Base-by-base conservation (phyloP, 352 stramenopile genomes). In the Globisporangium lucens region DNA sequence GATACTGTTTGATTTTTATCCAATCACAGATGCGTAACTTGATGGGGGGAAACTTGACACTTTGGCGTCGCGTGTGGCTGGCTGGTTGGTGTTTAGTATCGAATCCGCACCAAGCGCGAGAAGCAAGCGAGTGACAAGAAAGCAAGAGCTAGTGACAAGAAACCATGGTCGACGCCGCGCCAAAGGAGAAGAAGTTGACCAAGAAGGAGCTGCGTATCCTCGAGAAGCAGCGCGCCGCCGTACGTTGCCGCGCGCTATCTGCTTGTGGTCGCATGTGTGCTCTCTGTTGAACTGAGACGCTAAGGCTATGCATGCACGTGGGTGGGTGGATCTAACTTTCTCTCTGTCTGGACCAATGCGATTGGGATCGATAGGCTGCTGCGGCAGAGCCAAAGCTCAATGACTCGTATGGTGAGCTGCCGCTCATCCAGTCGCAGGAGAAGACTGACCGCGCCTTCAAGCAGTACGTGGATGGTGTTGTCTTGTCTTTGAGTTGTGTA, bases 191-290 rank as follows among this genome's bases (percentile, higher is more conserved):
- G 81, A 93, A 95, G 71, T 76, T 95, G 49, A 95, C 88, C 13
- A 95, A 95, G 83, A 95, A 95, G 82, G 88, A 95, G 73, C 78
- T 95, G 74, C 88, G 88, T 76, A 91, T 94, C 66, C 83, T 95
- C 12, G 88, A 94, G 77, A 82, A 85, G 68, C 88, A 95, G 77
- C 91, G 91, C 84, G 75, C 80, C 7, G 82, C 85, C 33, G 85
- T 91, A 65, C 64, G 77, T 75, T 4, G 22, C 7, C 20, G 10
- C 24, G 15, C n/a, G n/a, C 29, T 33, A 33, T 33, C 29, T 33
- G 29, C 10, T 2, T 47, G 10, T 27, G 20, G 2, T n/a, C 38
- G 4, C 15, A 36, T 35, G 27, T 27, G 5, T 72, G 22, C 57
- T 74, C 43, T 64, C 5, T 20, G 13, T 36, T 36, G 17, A 8